Percentiles rank a stretch among this genome's conserved stretches.
These are phyloP conservation scores for Funneliformis mosseae DNA, from an alignment of 192 early-diverging fungal species.

Conservation along the genomic window DNA sequence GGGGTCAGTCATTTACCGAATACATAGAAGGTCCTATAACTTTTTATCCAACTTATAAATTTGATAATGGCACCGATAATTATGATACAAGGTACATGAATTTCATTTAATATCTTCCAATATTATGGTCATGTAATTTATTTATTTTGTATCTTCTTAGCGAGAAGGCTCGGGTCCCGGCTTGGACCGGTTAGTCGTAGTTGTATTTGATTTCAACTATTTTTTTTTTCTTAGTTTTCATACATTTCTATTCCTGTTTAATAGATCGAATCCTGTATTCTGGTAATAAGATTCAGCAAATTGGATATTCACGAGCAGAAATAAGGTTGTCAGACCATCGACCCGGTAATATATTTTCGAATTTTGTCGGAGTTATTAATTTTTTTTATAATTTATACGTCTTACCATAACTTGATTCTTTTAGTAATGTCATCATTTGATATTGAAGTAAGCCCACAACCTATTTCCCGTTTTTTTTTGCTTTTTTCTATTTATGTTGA, in stretches of 20 bases:
- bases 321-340: slow-evolving; percentile 79
- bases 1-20: slow-evolving; percentile 67
- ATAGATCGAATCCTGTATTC: slow-evolving; percentile 63
- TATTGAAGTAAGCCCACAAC: slow-evolving; percentile 32
- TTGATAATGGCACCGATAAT: slow-evolving; percentile 66
- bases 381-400: not conserved
- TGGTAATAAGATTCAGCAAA: slow-evolving; percentile 53
- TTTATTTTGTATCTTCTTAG: slow-evolving; percentile 35
- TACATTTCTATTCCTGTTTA: slow-evolving; percentile 1
- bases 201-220: slow-evolving; percentile 24
- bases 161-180: slow-evolving; percentile 64
- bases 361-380: not conserved
- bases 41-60: slow-evolving; percentile 83
- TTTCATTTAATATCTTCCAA: not conserved
- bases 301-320: slow-evolving; percentile 59
- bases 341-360: slow-evolving; percentile 47
- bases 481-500: too few relatives aligned
- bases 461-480: not conserved
- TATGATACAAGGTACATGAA: slow-evolving; percentile 69
- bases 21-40: slow-evolving; percentile 76
- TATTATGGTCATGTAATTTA: not conserved
- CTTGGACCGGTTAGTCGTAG: slow-evolving; percentile 58
- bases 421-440: slow-evolving; percentile 43
- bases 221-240: not conserved
- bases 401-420: not conserved